A percentile compares a stretch with the other conserved stretches of the same genome.
Evolutionary conservation across 1,139 yeast genomes (phyloP).

Genomic region (Lodderomyces theae): DNA sequence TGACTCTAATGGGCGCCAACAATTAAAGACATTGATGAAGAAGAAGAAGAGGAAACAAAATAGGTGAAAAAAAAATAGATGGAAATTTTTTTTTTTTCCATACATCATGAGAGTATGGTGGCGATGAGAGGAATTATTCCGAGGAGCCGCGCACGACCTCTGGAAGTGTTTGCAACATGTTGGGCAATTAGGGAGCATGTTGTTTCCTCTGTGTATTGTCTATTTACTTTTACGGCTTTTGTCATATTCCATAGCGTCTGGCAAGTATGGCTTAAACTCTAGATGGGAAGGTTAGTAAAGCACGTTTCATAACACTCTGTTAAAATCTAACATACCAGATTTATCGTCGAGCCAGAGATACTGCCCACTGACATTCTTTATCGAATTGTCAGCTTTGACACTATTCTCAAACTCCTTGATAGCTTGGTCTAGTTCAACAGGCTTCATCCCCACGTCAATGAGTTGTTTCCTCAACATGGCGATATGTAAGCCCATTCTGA

Average conservation of each 20-base stretch:
- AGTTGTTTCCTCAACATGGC: constrained; percentile 62
- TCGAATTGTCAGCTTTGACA: constrained; percentile 55
- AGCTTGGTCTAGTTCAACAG: constrained; percentile 51
- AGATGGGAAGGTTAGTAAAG: constrained; percentile 18
- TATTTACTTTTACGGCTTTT: constrained; percentile 21
- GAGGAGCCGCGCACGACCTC: constrained; percentile 2
- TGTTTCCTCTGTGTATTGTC: background rate
- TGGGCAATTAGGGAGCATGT: no score
- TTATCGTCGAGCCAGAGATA: constrained; percentile 59
- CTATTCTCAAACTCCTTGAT: constrained; percentile 51
- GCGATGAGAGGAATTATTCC: constrained; percentile 1
- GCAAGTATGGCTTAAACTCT: constrained; percentile 49
- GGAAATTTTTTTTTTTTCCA: background rate
- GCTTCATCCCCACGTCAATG: constrained; percentile 54
- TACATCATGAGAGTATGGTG: background rate
- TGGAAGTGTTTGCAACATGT: no score
- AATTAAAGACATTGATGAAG: constrained; percentile 66
- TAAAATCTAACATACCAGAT: constrained; percentile 24
- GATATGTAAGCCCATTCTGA: constrained; percentile 62
- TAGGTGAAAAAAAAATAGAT: background rate
- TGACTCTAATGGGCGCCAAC: constrained; percentile 95
- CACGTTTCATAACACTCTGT: background rate
- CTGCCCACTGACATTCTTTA: constrained; percentile 53
- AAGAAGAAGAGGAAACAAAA: constrained; percentile 23
- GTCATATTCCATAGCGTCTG: constrained; percentile 61